Evolutionary conservation across 1,139 yeast species (phyloP).

Genomic region (Zygosaccharomyces sapae): DNA sequence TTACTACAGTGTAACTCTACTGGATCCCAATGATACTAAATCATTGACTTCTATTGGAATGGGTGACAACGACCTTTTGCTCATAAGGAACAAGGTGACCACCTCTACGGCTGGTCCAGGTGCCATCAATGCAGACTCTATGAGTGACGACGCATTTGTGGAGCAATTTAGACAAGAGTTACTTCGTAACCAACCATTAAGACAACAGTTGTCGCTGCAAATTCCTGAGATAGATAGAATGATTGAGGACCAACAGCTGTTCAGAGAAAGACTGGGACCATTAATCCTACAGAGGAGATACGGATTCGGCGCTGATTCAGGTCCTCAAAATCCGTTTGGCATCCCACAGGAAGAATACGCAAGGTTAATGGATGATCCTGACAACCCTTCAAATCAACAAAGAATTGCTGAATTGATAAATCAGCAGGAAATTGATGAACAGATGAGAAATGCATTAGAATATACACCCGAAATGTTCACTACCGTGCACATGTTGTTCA

Average conservation of each 20-base stretch:
- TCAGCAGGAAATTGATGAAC: constrained; percentile 72
- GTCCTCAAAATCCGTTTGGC: constrained; percentile 32
- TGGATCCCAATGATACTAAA: constrained; percentile 37
- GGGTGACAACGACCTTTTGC: constrained; percentile 57
- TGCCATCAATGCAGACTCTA: constrained; percentile 18
- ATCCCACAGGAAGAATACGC: constrained; percentile 47
- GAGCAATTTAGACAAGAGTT: constrained; percentile 51
- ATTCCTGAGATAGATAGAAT: constrained; percentile 44
- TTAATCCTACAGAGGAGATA: constrained; percentile 35
- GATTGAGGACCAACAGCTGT: constrained; percentile 50
- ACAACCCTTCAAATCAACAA: constrained; percentile 66
- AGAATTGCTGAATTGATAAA: constrained; percentile 65
- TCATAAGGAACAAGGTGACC: constrained; percentile 37
- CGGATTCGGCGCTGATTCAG: constrained; percentile 7
- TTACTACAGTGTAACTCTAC: constrained; percentile 43
- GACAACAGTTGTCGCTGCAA: constrained; percentile 37
- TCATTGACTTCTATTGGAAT: constrained; percentile 48
- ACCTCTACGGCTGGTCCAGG: constrained; percentile 26
- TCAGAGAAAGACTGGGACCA: constrained; percentile 46
- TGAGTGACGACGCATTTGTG: constrained; percentile 39
- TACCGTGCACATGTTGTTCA: constrained; percentile 75
- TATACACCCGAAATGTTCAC: constrained; percentile 88
- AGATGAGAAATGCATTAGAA: constrained; percentile 73
- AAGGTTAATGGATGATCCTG: constrained; percentile 58
- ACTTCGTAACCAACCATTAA: constrained; percentile 40